Base-by-base conservation (phyloP, 768 basidiomycete genomes). In the Mycena kentingensis region DNA sequence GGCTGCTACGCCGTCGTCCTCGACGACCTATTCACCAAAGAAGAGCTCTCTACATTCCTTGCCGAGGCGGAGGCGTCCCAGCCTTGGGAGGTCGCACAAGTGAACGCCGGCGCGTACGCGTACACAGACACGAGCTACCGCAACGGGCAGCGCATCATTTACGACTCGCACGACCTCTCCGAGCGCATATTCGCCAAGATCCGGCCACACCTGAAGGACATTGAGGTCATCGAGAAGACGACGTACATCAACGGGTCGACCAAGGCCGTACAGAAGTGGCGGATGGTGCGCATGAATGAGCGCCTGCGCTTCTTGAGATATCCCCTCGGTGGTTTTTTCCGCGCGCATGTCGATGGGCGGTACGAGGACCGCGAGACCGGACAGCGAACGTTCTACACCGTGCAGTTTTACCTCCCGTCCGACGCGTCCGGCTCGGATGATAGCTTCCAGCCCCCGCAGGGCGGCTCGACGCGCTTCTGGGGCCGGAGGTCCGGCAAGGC, bases 71-170 rank as follows among this genome's bases (percentile, higher is more conserved):
- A 55, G 32, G 53, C 47, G 12, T 53, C 56, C 5, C 24, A 36
- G 2, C 51, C 51, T 2, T 58, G 56, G 56, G 29, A 58, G 25
- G 44, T 58, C 31, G 51, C 56, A 3, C 47, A 58, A 46, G 44
- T 53, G 3, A 58, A 58, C 37, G 44, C 47, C 4, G 51, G 56
- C 19, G 7, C 7, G 5, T n/a, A 49, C n/a, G 51, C 47, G 1
- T 50, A 34, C 52, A 58, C 56, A 3, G 43, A 53, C 31, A 50
- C 48, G 7, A 21, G 41, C 15, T 53, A 53, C 31, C 56, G 51
- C 18, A 58, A 58, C 39, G 43, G 51, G 39, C 41, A 58, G 49
- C 57, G 57, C 41, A 51, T 58, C 32, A 51, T 58, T 15, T 51
- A 48, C 52, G 57, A 54, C 42, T 58, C 57, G 0, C 39, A 50